phyloP scores from a whole-genome alignment of 108 stramenopile species.

The Asterionellopsis glacialis region DNA sequence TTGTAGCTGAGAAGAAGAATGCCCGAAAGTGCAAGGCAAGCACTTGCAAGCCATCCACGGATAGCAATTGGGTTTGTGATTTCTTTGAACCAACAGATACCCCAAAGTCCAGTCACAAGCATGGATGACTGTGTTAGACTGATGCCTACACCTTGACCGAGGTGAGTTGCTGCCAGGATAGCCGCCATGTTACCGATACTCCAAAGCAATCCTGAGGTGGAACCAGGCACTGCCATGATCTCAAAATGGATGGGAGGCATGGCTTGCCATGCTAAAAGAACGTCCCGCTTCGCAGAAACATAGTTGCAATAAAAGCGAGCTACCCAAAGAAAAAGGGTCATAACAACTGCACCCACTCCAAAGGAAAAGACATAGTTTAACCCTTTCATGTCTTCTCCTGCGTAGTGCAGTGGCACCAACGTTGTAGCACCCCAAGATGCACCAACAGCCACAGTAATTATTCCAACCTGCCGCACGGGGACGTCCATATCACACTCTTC shows the following conservation, averaged over 20 bases:
- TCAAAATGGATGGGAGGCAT: constrained; percentile 49
- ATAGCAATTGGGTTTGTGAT: constrained; percentile 39
- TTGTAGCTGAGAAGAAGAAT: constrained; percentile 69
- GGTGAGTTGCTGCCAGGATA: constrained; percentile 61
- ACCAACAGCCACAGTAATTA: constrained; percentile 52
- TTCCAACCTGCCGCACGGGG: constrained; percentile 29
- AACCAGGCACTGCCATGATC: constrained; percentile 51
- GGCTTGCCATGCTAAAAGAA: constrained; percentile 5
- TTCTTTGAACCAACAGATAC: constrained; percentile 74
- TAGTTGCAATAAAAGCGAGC: constrained; percentile 13
- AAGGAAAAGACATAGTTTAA: constrained; percentile 47
- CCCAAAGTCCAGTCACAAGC: constrained; percentile 61
- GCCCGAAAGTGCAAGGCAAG: constrained; percentile 50
- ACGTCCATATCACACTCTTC: too few species aligned
- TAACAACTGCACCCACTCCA: constrained; percentile 39
- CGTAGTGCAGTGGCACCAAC: constrained; percentile 64
- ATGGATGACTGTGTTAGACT: constrained; percentile 40
- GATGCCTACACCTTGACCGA: constrained; percentile 79
- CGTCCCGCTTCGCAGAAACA: constrained; percentile 1
- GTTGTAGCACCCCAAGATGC: constrained; percentile 55
- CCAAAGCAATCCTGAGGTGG: constrained; percentile 34
- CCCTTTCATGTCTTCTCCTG: constrained; percentile 24
- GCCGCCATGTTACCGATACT: constrained; percentile 70
- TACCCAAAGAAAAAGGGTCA: constrained; percentile 38
- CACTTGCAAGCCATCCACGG: constrained; percentile 59